Evolutionary conservation across 2,329 filamentous ascomycete genomes (phyloP).

Genomic region (Dendryphion nanum): DNA sequence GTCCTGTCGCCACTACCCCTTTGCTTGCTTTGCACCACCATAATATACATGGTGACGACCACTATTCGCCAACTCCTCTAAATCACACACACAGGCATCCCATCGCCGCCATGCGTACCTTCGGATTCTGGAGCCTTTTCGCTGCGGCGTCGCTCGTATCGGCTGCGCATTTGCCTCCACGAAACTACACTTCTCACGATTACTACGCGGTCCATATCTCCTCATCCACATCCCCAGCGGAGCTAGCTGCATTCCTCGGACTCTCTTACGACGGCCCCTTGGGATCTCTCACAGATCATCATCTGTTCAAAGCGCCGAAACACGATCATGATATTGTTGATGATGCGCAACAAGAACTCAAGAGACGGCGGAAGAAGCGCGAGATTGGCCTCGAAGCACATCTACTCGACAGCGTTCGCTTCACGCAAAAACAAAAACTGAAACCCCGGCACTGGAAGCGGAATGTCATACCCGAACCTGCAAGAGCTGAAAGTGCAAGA

Average conservation of each 20-base stretch:
- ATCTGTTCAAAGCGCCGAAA: conserved; percentile 75
- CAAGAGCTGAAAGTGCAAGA: conserved; percentile 11
- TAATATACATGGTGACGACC: too few species aligned
- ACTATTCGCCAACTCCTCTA: too few species aligned
- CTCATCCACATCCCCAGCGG: conserved; percentile 60
- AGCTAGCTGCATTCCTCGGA: conserved; percentile 71
- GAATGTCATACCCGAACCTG: conserved; percentile 29
- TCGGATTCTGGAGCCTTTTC: conserved; percentile 46
- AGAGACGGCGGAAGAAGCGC: conserved; percentile 62
- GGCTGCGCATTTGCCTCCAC: conserved; percentile 48
- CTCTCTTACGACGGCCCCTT: conserved; percentile 78
- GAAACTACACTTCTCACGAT: conserved; percentile 78
- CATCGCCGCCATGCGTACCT: conserved; percentile 42
- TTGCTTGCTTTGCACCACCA: too few species aligned
- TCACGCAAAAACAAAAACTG: conserved; percentile 74
- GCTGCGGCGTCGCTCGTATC: conserved; percentile 33
- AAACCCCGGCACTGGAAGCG: conserved; percentile 64
- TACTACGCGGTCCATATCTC: conserved; percentile 91
- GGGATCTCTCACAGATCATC: conserved; percentile 74
- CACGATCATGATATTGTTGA: conserved; percentile 56
- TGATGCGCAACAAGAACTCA: conserved; percentile 52
- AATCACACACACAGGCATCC: too few species aligned
- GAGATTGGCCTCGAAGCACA: conserved; percentile 47
- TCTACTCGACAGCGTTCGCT: conserved; percentile 70
- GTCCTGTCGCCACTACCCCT: too few species aligned